Base-by-base conservation (phyloP, 2,329 filamentous ascomycete genomes). In the Alternaria tenuissima region DNA sequence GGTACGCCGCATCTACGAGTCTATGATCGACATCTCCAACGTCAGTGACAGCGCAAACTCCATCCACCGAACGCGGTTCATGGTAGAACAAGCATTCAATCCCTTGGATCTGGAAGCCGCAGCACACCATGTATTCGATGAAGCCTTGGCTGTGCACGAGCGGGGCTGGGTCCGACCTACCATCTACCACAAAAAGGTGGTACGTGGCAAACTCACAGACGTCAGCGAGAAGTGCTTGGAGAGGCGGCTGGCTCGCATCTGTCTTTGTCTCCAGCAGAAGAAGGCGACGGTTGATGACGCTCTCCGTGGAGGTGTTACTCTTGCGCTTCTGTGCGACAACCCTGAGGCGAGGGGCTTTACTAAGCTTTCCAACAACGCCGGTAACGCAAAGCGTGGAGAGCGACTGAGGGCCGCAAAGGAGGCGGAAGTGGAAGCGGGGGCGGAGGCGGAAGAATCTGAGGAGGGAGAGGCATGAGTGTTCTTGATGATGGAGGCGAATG, bases 101-200 rank as follows among this genome's bases (percentile, higher is more conserved):
- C 28, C 48, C 0, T 3, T 39, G 5, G 74, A 77, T 18, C 53
- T 77, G 5, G 73, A 77, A 34, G 72, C 74, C 28, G 57, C 64
- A 0, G 73, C 73, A 1, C 73, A 76, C 63, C 56, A 71, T 26
- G 38, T 76, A 56, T 76, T 77, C 57, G 74, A 77, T 41, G 32
- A 48, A 3, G 63, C 64, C 7, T 22, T 74, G 16, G 58, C 59
- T 0, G 70, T 76, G 7, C 73, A 77, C 61, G 66, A 69, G 52
- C 51, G 55, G 7, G 74, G 74, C 36, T 76, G 65, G 64, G 64
- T 28, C 20, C 59, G 62, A 3, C 64, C 67, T 0, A 26, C 18
- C 0, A 38, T 72, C 7, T 75, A 75, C 62, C 63, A 74, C 62
- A 72, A 70, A 55, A 55, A 67, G 18, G 62, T 62, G 3, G 62